A percentile compares a stretch with the other conserved stretches of the same genome.
These are phyloP conservation scores for Melanopsichium pennsylvanicum DNA, from an alignment of 1,284 basidiomycete species.

Conservation along the genomic window DNA sequence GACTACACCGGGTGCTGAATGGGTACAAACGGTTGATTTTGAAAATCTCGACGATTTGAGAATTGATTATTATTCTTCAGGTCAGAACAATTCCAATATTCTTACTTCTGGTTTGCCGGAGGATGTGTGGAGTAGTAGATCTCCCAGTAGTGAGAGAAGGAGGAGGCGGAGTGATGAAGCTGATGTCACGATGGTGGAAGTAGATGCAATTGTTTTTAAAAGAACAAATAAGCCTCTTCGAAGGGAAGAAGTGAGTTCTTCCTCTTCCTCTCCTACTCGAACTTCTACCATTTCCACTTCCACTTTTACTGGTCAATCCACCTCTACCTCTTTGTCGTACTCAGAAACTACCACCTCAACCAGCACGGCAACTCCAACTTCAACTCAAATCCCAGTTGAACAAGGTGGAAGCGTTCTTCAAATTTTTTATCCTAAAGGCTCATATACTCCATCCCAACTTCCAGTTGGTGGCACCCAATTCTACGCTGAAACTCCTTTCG, in stretches of 20 bases:
- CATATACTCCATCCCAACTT: constrained; percentile 55
- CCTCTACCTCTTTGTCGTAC: no score
- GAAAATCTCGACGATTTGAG: constrained; percentile 8
- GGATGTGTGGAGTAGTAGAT: not conserved
- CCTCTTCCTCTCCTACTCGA: not conserved
- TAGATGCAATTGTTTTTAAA: not conserved
- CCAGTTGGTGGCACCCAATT: constrained; percentile 32
- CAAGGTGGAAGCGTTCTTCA: not conserved
- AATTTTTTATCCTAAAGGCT: constrained; percentile 67
- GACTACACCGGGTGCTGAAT: constrained; percentile 68
- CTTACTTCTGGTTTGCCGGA: constrained; percentile 1
- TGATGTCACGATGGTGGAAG: not conserved
- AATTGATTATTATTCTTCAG: constrained; percentile 13
- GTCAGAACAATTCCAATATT: constrained; percentile 7
- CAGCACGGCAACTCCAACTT: not conserved
- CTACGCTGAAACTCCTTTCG: constrained; percentile 20
- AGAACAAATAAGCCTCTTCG: not conserved
- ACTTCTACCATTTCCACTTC: not conserved
- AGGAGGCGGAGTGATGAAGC: not conserved
- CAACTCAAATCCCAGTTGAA: not conserved
- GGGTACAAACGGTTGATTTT: constrained; percentile 2
- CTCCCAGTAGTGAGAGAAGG: not conserved
- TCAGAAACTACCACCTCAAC: not conserved
- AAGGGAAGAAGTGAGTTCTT: constrained; percentile 1
- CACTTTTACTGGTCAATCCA: not conserved